phyloP scores from a whole-genome alignment of 2,329 filamentous ascomycete genomes.

The Sporothrix mexicana region DNA sequence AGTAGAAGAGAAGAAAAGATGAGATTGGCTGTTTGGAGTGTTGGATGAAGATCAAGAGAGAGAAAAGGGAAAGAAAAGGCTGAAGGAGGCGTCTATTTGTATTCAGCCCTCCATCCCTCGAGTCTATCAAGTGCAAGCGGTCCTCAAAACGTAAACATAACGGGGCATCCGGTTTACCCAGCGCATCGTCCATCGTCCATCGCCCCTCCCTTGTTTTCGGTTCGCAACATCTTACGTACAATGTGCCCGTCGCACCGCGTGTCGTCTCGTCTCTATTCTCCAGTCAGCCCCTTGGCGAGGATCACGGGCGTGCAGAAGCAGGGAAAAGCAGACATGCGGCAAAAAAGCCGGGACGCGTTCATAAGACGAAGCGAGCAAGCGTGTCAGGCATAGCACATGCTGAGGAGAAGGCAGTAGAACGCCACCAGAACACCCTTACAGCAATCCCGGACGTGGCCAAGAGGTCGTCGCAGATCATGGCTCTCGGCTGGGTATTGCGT shows the following conservation, averaged over 20 bases:
- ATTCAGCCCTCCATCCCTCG: not conserved
- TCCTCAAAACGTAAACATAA: not conserved
- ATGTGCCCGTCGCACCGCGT: not conserved
- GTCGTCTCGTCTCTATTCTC: not conserved
- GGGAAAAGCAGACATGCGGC: not conserved
- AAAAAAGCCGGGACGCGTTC: conserved; percentile 9
- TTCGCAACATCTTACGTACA: not conserved
- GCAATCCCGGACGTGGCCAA: conserved; percentile 1
- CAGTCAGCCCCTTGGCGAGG: not conserved
- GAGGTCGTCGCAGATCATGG: conserved; percentile 17
- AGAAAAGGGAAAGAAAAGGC: not conserved
- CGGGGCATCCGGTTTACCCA: not conserved
- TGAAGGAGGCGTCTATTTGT: not conserved
- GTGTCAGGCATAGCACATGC: not conserved
- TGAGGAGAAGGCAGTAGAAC: not conserved
- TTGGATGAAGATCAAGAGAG: conserved; percentile 1
- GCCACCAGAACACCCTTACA: too few species aligned
- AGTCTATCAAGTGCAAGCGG: not conserved
- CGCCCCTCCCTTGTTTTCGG: not conserved
- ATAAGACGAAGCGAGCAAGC: conserved; percentile 13
- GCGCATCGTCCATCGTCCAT: not conserved
- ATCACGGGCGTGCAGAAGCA: not conserved
- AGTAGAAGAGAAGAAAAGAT: conserved; percentile 14
- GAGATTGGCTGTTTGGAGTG: not conserved
- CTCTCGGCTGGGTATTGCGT: not conserved